A percentile compares a stretch with the other conserved stretches of the same genome.
phyloP scores from a whole-genome alignment of 176 grass and related monocot genomes.

The Tuctoria greenei region DNA sequence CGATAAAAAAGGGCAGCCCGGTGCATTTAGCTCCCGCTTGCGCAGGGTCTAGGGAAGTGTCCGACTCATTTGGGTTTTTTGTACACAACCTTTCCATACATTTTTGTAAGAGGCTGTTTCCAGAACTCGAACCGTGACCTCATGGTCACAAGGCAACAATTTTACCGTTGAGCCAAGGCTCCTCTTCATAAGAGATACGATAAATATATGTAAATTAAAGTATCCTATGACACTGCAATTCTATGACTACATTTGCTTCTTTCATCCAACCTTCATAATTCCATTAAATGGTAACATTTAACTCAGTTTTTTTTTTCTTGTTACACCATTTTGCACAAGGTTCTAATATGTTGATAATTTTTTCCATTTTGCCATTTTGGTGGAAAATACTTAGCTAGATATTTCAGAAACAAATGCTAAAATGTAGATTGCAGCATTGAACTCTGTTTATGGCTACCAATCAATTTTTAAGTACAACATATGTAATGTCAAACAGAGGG shows the following conservation, averaged over 20 bases:
- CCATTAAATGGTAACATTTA: neutral
- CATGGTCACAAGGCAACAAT: no score
- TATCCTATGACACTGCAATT: neutral
- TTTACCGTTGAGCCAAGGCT: no score
- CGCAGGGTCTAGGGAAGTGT: no score
- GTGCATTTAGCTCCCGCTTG: no score
- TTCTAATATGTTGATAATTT: neutral
- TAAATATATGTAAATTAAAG: neutral
- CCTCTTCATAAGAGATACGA: no score
- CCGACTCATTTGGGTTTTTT: no score
- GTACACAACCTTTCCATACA: no score
- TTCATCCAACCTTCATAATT: neutral
- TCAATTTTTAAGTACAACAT: neutral
- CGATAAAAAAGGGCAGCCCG: no score
- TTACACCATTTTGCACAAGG: neutral
- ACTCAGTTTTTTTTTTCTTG: neutral
- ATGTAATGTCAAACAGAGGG: neutral
- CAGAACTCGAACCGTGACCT: no score
- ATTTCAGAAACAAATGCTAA: neutral
- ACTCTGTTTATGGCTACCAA: neutral
- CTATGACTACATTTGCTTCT: neutral
- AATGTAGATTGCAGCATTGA: neutral
- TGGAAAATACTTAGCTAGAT: neutral
- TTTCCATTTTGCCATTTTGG: no score
- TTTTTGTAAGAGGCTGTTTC: no score